Percentiles rank a stretch among this genome's conserved stretches.
These are phyloP conservation scores for Gyrodon lividus DNA, from an alignment of 768 basidiomycete genomes.

Conservation along the genomic window DNA sequence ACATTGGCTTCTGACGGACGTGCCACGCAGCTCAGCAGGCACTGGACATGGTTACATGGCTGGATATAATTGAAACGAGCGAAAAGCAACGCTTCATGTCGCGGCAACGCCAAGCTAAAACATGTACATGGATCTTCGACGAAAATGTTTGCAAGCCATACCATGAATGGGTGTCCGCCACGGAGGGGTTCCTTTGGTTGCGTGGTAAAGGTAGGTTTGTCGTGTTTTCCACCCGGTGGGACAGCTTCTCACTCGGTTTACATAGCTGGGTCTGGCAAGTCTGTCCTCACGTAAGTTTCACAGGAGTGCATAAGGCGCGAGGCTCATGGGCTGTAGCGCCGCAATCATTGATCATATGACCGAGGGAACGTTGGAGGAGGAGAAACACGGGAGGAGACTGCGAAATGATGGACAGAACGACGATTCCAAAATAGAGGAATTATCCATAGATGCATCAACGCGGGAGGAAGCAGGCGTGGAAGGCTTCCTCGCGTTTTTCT, in stretches of 20 bases:
- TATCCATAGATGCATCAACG: not conserved
- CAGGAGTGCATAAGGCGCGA: not conserved
- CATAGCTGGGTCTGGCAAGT: no score
- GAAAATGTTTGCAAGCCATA: no score
- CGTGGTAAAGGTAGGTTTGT: no score
- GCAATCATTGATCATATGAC: constrained; percentile 24
- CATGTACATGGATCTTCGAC: no score
- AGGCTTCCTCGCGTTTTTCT: constrained; percentile 23
- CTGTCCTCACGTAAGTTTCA: no score
- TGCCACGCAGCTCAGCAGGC: constrained; percentile 19
- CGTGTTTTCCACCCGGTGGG: no score
- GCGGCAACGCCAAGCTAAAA: no score
- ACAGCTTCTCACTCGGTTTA: no score
- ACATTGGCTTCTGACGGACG: not conserved
- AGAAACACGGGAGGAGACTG: constrained; percentile 18
- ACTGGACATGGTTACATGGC: constrained; percentile 4
- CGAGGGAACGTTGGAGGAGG: constrained; percentile 21
- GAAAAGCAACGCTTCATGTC: no score
- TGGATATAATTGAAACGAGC: no score
- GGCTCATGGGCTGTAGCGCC: constrained; percentile 16
- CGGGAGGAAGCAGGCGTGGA: not conserved
- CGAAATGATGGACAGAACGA: constrained; percentile 13
- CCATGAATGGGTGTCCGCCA: no score
- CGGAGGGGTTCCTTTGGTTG: no score
- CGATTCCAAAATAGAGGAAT: constrained; percentile 15